A percentile compares a stretch with the other conserved stretches of the same genome.
phyloP scores from a whole-genome alignment of 2,329 filamentous ascomycete genomes.

The Berkeleyomyces basicola region DNA sequence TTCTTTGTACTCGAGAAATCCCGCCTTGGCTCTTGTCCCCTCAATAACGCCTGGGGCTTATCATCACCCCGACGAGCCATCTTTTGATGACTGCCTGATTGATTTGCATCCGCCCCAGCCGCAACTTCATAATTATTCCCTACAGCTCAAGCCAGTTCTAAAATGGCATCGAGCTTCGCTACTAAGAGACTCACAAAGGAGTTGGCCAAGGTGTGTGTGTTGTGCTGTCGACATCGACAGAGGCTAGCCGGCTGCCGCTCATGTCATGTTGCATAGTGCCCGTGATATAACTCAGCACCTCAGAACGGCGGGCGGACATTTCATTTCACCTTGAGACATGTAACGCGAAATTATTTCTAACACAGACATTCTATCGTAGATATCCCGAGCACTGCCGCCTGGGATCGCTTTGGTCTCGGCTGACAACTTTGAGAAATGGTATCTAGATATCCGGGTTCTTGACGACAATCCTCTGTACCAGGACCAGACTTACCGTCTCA shows the following conservation, averaged over 20 bases:
- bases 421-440: constrained; percentile 77
- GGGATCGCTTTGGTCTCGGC: constrained; percentile 66
- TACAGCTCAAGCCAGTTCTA: not conserved
- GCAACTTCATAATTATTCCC: not conserved
- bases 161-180: constrained; percentile 27
- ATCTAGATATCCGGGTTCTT: constrained; percentile 78
- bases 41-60: not conserved
- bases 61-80: not conserved
- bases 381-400: constrained; percentile 39
- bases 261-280: not conserved
- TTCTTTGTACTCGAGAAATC: not conserved
- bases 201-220: constrained; percentile 32
- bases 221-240: not conserved
- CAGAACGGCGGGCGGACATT: not conserved
- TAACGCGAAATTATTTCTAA: not conserved
- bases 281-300: not conserved
- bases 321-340: not conserved
- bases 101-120: not conserved
- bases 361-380: constrained; percentile 23
- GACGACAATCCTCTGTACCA: constrained; percentile 81
- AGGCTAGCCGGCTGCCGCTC: not conserved
- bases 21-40: not conserved
- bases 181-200: constrained; percentile 44
- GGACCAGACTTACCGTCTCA: constrained; percentile 64
- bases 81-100: not conserved